A percentile compares a stretch with the other conserved stretches of the same genome.
Evolutionary conservation across 768 basidiomycete genomes (phyloP).

Genomic region (Gautieria morchelliformis): DNA sequence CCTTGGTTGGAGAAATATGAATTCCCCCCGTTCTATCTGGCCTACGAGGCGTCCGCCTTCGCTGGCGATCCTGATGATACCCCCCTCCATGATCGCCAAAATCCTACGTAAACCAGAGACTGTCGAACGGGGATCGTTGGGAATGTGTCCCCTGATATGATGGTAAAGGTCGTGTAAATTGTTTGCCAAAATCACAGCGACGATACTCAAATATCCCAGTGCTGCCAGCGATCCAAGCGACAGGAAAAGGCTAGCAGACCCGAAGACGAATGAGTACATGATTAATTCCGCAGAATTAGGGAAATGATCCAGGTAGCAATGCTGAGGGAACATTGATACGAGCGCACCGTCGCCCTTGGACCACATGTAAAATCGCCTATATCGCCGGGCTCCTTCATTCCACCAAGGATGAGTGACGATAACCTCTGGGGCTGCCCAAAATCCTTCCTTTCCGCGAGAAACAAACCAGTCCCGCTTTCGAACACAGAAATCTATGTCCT

Average conservation of each 20-base stretch:
- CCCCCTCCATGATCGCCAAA: slow-evolving; percentile 37
- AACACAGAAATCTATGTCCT: slow-evolving; percentile 53
- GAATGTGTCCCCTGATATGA: slow-evolving; percentile 32
- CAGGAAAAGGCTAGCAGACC: slow-evolving; percentile 10
- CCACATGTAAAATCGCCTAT: slow-evolving; percentile 52
- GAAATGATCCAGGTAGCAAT: slow-evolving; percentile 33
- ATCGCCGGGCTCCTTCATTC: slow-evolving; percentile 34
- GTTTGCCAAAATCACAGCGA: slow-evolving; percentile 30
- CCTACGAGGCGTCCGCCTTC: slow-evolving; percentile 41
- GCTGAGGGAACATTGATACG: slow-evolving; percentile 36
- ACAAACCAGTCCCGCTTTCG: slow-evolving; percentile 33
- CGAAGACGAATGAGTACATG: slow-evolving; percentile 18
- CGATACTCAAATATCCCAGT: slow-evolving; percentile 17
- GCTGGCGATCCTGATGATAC: slow-evolving; percentile 40
- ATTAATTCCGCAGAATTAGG: slow-evolving; percentile 43
- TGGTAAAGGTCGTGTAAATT: slow-evolving; percentile 39
- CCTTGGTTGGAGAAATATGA: slow-evolving; percentile 20
- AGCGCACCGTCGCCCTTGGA: slow-evolving; percentile 46
- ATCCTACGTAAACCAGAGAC: slow-evolving; percentile 29
- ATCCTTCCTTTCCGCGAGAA: slow-evolving; percentile 27
- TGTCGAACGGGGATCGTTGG: slow-evolving; percentile 22
- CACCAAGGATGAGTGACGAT: slow-evolving; percentile 52
- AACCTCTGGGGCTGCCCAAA: slow-evolving; percentile 38
- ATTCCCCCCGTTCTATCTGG: slow-evolving; percentile 35
- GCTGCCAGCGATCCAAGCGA: slow-evolving; percentile 10